Conservation (phyloP, 2,329 filamentous ascomycete species). For the Diplodia scrobiculata region DNA sequence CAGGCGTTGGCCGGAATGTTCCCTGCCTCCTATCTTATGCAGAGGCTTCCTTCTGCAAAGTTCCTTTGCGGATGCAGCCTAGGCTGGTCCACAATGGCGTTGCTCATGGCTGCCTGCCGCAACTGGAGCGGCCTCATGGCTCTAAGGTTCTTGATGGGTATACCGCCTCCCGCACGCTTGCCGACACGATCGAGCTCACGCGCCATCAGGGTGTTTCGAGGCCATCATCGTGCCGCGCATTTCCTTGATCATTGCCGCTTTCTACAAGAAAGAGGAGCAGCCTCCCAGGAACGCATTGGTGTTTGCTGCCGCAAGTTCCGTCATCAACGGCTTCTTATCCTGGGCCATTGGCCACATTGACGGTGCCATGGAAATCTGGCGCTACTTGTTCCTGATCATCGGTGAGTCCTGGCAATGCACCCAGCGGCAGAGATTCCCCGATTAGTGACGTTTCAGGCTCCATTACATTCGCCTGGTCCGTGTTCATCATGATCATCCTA, state of each 20-base stretch:
- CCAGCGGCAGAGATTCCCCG: no score
- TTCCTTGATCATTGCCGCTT: slow-evolving; percentile 44
- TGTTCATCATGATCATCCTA: slow-evolving; percentile 1
- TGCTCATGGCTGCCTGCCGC: slow-evolving; percentile 35
- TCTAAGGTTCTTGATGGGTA: slow-evolving; percentile 39
- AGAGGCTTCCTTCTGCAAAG: slow-evolving; percentile 27
- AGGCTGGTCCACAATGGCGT: slow-evolving; percentile 19
- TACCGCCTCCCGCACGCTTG: neutral
- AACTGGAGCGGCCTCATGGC: slow-evolving; percentile 27
- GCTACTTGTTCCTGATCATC: slow-evolving; percentile 30
- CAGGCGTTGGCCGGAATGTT: slow-evolving; percentile 26
- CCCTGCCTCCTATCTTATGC: slow-evolving; percentile 26
- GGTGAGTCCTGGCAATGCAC: neutral
- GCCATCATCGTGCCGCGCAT: slow-evolving; percentile 43
- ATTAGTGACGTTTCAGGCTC: slow-evolving; percentile 3
- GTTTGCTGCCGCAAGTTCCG: slow-evolving; percentile 42
- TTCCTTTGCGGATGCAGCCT: slow-evolving; percentile 22
- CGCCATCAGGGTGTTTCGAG: slow-evolving; percentile 36
- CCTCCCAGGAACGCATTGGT: slow-evolving; percentile 42
- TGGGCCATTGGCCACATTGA: slow-evolving; percentile 36
- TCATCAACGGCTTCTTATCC: slow-evolving; percentile 37
- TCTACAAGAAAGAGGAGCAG: slow-evolving; percentile 46
- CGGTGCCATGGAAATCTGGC: slow-evolving; percentile 29
- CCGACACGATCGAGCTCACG: neutral
- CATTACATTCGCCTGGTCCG: slow-evolving; percentile 20